Base-by-base conservation (phyloP, 169 alveolate genomes). In the Plasmodium ovale region DNA sequence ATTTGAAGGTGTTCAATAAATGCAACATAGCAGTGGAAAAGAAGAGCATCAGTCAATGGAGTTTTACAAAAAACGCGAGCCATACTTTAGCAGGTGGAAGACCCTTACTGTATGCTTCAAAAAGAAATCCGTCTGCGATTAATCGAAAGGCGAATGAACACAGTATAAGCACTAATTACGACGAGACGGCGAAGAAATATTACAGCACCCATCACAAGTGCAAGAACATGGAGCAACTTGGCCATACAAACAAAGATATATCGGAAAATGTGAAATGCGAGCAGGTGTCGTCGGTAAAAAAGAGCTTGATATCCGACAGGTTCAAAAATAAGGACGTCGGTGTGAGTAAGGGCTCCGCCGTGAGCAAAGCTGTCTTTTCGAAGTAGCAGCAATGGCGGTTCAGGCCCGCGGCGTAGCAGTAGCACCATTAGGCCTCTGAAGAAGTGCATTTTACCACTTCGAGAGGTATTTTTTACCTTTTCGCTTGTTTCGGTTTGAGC, bases 141-240 rank as follows among this genome's bases (percentile, higher is more conserved):
- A 44, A 69, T 33, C 39, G 25, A 69, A 44, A 39, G 31, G 62
- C 23, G 47, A 69, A 31, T 35, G 65, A 69, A 69, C 19, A 25
- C 19, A 19, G 14, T 56, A 27, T 9, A 19, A 16, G n/a, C 47
- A 69, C 39, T 69, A 64, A 64, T 23, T 44, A 69, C 47, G 82
- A 69, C 4, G 65, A 23, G 7, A 56, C 44, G 9, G 5, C 27
- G 23, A 53, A 56, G 14, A 39, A 12, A 47, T 44, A 56, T 16
- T 31, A 29, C 0, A 72, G 54, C 25, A 72, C 65, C n/a, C 64
- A 56, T 42, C 35, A 72, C 56, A 72, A 56, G 16, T 72, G 67
- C 59, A 72, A 72, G 44, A 29, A 14, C n/a, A 44, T 47, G 23
- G 72, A 72, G 9, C 71, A 72, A 29, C 21, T 29, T 2, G 35